These are phyloP conservation scores for Polychaeton citri DNA, from an alignment of 2,329 filamentous ascomycete genomes.

Conservation along the genomic window DNA sequence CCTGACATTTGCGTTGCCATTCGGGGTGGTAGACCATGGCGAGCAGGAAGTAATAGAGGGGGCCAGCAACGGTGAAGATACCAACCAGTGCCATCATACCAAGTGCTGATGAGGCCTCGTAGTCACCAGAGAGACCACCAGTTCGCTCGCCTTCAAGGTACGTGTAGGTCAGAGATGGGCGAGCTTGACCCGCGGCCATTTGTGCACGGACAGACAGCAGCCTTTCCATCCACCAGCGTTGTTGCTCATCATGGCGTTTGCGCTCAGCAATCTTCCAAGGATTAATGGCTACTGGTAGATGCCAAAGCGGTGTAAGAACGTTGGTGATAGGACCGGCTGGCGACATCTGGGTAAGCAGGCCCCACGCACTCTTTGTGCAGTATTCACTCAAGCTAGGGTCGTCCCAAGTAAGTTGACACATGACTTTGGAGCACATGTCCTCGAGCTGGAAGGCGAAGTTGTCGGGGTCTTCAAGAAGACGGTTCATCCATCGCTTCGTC, in stretches of 20 bases:
- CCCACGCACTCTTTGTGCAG: constrained; percentile 40
- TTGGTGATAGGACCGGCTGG: constrained; percentile 46
- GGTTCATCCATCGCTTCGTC: constrained; percentile 39
- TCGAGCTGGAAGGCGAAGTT: constrained; percentile 39
- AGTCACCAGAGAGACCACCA: constrained; percentile 21
- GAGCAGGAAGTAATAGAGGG: constrained; percentile 14
- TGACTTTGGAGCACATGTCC: constrained; percentile 46
- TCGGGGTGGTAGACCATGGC: constrained; percentile 37
- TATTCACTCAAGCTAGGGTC: constrained; percentile 35
- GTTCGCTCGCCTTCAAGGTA: constrained; percentile 29
- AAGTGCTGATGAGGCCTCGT: constrained; percentile 21
- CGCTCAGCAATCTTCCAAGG: constrained; percentile 42
- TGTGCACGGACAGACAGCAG: constrained; percentile 24
- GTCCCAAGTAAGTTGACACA: constrained; percentile 42
- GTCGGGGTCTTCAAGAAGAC: constrained; percentile 37
- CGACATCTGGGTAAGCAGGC: constrained; percentile 44
- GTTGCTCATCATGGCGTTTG: constrained; percentile 40
- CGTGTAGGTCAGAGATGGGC: constrained; percentile 28
- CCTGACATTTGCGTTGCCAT: constrained; percentile 33
- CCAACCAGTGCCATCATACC: constrained; percentile 24
- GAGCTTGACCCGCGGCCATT: constrained; percentile 28
- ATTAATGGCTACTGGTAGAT: constrained; percentile 36
- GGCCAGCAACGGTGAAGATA: constrained; percentile 22
- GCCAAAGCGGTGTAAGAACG: constrained; percentile 41
- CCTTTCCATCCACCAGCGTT: constrained; percentile 40